Conservation (phyloP, 768 basidiomycete genomes). For the Dentipellis sp. region DNA sequence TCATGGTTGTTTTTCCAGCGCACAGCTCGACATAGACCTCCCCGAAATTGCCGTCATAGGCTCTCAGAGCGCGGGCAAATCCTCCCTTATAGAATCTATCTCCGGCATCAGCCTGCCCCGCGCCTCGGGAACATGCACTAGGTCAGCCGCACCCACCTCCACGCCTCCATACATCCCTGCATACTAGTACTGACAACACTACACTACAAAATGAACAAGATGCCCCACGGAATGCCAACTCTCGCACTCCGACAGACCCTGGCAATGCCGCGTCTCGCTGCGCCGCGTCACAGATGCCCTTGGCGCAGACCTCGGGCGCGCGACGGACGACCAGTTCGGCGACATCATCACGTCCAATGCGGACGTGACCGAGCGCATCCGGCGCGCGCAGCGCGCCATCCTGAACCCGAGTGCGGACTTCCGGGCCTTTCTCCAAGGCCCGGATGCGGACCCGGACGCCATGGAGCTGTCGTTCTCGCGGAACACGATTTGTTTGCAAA, state of each 20-base stretch:
- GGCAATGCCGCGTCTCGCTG: constrained; percentile 26
- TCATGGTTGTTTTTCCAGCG: constrained; percentile 29
- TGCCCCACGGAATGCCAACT: constrained; percentile 30
- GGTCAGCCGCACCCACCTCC: constrained; percentile 27
- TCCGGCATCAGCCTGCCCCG: constrained; percentile 64
- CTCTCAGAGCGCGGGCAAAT: constrained; percentile 67
- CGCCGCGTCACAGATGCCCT: constrained; percentile 19
- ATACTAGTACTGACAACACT: background rate
- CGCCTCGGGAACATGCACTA: constrained; percentile 67
- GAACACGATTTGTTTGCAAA: constrained; percentile 28
- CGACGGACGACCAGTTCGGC: constrained; percentile 17
- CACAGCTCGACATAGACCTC: constrained; percentile 60
- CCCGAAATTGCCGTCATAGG: constrained; percentile 71
- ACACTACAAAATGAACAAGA: constrained; percentile 14
- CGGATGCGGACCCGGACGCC: constrained; percentile 19
- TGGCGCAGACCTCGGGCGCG: constrained; percentile 24
- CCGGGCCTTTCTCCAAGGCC: constrained; percentile 29
- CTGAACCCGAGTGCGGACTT: constrained; percentile 38
- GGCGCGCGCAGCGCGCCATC: constrained; percentile 57
- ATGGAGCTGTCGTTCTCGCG: constrained; percentile 24
- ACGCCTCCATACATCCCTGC: background rate
- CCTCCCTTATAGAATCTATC: constrained; percentile 69
- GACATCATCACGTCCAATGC: constrained; percentile 37
- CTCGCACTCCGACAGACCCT: constrained; percentile 18
- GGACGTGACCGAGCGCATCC: constrained; percentile 56